phyloP scores from a whole-genome alignment of 106 monocot genomes.

The Platanthera zijinensis region DNA sequence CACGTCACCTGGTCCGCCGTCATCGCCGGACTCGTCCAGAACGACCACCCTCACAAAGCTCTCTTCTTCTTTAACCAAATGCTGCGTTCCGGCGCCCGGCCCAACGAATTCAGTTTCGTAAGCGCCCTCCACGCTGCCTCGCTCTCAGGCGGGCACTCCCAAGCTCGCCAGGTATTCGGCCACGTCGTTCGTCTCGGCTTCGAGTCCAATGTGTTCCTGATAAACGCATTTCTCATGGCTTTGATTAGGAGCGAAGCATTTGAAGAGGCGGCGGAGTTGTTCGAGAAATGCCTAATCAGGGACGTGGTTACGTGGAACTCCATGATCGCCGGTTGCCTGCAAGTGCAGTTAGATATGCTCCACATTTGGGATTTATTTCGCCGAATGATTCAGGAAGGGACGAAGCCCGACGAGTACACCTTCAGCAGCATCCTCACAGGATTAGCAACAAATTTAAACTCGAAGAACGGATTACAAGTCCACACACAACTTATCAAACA shows the following conservation, averaged over 20 bases:
- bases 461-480: constrained; percentile 29
- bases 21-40: constrained; percentile 52
- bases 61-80: constrained; percentile 37
- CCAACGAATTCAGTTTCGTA: constrained; percentile 79
- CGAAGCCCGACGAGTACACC: constrained; percentile 51
- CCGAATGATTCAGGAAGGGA: constrained; percentile 46
- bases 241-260: constrained; percentile 28
- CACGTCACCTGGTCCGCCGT: constrained; percentile 55
- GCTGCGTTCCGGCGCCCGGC: constrained; percentile 18
- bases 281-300: constrained; percentile 28
- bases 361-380: constrained; percentile 54
- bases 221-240: constrained; percentile 58
- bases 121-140: constrained; percentile 67
- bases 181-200: constrained; percentile 49
- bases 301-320: constrained; percentile 81
- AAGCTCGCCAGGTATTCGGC: constrained; percentile 36
- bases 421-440: constrained; percentile 70
- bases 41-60: constrained; percentile 23
- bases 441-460: constrained; percentile 26
- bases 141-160: background rate
- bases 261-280: constrained; percentile 39
- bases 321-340: constrained; percentile 54
- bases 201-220: constrained; percentile 54
- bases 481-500: constrained; percentile 58
- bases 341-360: constrained; percentile 30